A percentile compares a stretch with the other conserved stretches of the same genome.
These are phyloP conservation scores for Metarhizium brunneum DNA, from an alignment of 2,329 filamentous ascomycete species.

Conservation along the genomic window DNA sequence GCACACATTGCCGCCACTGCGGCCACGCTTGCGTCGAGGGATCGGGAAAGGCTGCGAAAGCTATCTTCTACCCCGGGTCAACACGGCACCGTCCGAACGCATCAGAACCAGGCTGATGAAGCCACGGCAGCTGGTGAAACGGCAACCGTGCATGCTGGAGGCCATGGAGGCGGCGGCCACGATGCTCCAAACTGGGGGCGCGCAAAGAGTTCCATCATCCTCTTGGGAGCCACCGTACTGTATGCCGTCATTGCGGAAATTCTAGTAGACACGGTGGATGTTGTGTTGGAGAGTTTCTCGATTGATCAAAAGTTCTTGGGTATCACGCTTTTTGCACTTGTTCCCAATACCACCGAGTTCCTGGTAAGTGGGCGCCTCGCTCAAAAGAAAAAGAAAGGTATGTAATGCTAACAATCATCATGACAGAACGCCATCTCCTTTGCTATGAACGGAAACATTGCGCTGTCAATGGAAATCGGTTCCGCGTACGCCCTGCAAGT, in stretches of 20 bases:
- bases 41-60: constrained; percentile 37
- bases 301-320: constrained; percentile 97
- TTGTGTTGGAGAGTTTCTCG: constrained; percentile 81
- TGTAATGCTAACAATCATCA: not conserved
- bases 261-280: constrained; percentile 90
- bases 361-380: constrained; percentile 49
- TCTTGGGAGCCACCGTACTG: constrained; percentile 79
- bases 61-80: constrained; percentile 21
- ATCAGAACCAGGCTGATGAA: constrained; percentile 22
- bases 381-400: too few species aligned
- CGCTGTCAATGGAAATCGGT: constrained; percentile 96
- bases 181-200: constrained; percentile 99
- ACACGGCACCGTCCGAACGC: constrained; percentile 17
- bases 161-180: constrained; percentile 59
- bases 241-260: constrained; percentile 98
- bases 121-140: constrained; percentile 19
- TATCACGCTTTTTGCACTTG: constrained; percentile 91
- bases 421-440: constrained; percentile 90
- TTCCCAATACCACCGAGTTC: constrained; percentile 97
- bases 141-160: constrained; percentile 22
- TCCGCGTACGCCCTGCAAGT: constrained; percentile 96
- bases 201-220: constrained; percentile 78
- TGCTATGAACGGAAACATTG: constrained; percentile 99
- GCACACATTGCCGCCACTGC: constrained; percentile 91
- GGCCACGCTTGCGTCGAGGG: constrained; percentile 75